phyloP scores from a whole-genome alignment of 176 grass and related monocot genomes.

The Lolium perenne region DNA sequence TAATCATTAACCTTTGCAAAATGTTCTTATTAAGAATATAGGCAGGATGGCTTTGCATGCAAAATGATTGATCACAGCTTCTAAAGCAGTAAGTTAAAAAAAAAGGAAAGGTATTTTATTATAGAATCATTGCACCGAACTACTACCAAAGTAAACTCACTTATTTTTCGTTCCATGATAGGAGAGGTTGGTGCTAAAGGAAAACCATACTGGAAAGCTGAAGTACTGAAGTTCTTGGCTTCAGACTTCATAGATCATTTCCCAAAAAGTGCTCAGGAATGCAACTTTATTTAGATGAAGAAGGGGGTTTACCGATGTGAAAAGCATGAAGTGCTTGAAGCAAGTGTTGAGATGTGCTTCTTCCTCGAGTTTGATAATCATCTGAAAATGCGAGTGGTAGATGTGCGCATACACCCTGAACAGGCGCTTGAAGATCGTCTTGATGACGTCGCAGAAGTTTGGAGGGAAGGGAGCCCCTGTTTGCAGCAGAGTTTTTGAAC shows the following conservation, averaged over 20 bases:
- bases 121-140: conserved; percentile 24
- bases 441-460: conserved; percentile 76
- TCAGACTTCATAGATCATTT: conserved; percentile 2
- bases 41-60: conserved; percentile 34
- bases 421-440: conserved; percentile 95
- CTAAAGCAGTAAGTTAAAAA: conserved; percentile 4
- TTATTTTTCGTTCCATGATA: conserved; percentile 16
- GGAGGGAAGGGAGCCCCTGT: conserved; percentile 86
- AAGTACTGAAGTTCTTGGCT: conserved; percentile 19
- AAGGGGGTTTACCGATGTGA: conserved; percentile 72
- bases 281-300: neutral
- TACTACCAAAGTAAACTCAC: conserved; percentile 8
- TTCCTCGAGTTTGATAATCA: conserved; percentile 86
- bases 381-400: conserved; percentile 90
- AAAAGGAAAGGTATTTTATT: conserved; percentile 17
- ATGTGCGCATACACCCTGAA: conserved; percentile 93
- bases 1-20: neutral
- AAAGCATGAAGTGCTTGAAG: conserved; percentile 96
- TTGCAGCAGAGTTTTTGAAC: neutral
- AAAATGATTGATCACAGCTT: conserved; percentile 44
- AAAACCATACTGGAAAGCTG: conserved; percentile 19
- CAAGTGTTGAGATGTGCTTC: conserved; percentile 96
- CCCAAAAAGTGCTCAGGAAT: neutral
- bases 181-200: neutral
- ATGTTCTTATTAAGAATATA: conserved; percentile 8